Percentiles rank a stretch among this genome's conserved stretches.
phyloP scores from a whole-genome alignment of 2,329 filamentous ascomycete genomes.

The Botrytis hyacinthi region DNA sequence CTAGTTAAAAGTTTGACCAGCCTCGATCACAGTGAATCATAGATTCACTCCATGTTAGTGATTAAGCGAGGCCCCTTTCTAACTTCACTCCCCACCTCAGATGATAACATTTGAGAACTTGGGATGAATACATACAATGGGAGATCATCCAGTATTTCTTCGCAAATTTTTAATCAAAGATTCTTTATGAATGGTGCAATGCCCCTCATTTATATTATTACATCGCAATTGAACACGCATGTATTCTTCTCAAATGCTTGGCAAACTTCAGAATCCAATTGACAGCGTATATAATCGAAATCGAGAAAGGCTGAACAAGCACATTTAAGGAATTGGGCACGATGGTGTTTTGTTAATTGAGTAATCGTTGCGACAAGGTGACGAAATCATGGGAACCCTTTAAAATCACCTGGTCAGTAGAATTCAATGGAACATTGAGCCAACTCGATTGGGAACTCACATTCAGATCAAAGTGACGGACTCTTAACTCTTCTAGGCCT shows the following conservation, averaged over 20 bases:
- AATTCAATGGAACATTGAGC: background rate
- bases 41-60: background rate
- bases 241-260: background rate
- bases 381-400: background rate
- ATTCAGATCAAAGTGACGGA: background rate
- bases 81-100: background rate
- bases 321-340: background rate
- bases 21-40: background rate
- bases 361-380: background rate
- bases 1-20: no score
- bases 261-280: background rate
- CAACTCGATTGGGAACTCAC: background rate
- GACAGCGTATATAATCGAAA: background rate
- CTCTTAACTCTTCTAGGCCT: no score
- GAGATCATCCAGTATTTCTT: no score
- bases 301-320: background rate
- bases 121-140: background rate
- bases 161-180: no score
- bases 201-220: background rate
- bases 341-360: background rate
- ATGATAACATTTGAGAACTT: background rate
- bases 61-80: constrained; percentile 7
- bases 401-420: background rate
- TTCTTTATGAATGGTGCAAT: background rate
- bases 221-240: background rate